A percentile compares a stretch with the other conserved stretches of the same genome.
phyloP scores from a whole-genome alignment of 129 eudicot species.

The Artemisia annua region DNA sequence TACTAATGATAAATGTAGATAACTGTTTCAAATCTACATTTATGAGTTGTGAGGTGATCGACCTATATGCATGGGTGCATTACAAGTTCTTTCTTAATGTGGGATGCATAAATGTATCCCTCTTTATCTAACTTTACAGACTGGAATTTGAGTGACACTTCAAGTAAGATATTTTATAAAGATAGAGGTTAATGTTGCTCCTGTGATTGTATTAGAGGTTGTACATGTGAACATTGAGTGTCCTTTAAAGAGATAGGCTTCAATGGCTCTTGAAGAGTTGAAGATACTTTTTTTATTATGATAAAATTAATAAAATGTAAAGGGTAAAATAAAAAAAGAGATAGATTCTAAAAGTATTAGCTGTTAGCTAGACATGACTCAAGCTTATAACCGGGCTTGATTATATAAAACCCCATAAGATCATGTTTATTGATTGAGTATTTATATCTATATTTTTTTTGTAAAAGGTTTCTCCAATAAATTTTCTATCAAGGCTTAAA shows the following conservation, averaged over 20 bases:
- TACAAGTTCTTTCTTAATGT: constrained; percentile 13
- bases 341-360: constrained; percentile 15
- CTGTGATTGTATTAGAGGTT: constrained; percentile 13
- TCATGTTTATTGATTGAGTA: too few species aligned
- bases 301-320: not conserved
- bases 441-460: too few species aligned
- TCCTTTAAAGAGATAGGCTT: constrained; percentile 15
- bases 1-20: too few species aligned
- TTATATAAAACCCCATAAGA: too few species aligned
- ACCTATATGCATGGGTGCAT: not conserved
- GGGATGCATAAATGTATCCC: constrained; percentile 12
- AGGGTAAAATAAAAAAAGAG: not conserved
- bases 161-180: constrained; percentile 10
- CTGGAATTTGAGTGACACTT: constrained; percentile 14
- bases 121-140: constrained; percentile 21
- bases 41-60: not conserved
- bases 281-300: constrained; percentile 21
- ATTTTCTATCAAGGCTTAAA: too few species aligned
- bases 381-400: too few species aligned
- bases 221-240: constrained; percentile 2
- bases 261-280: constrained; percentile 21
- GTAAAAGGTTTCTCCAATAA: too few species aligned
- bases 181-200: not conserved
- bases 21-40: not conserved
- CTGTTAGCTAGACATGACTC: too few species aligned